Evolutionary conservation across 1,284 basidiomycete species (phyloP).

Genomic region (Leccinum angustisporum): DNA sequence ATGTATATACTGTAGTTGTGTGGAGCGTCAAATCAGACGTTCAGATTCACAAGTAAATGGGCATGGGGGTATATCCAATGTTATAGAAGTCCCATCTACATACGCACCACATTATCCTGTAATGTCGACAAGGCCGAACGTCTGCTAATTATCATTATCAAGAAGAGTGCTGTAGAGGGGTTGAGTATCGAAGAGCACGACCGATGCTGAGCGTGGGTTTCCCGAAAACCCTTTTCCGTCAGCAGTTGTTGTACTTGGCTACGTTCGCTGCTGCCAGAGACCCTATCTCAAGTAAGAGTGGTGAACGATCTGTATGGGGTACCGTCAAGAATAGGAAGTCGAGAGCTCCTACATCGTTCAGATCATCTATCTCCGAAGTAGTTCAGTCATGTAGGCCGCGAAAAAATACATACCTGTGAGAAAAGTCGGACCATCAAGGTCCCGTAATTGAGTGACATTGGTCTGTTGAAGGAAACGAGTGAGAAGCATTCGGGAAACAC

Average conservation of each 20-base stretch:
- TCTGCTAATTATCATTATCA: conserved; percentile 41
- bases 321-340: conserved; percentile 69
- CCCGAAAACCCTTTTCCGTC: conserved; percentile 37
- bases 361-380: conserved; percentile 46
- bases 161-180: conserved; percentile 58
- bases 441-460: conserved; percentile 46
- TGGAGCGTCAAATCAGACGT: background rate
- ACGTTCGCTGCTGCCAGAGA: conserved; percentile 25
- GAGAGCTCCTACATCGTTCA: conserved; percentile 55
- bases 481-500: conserved; percentile 4
- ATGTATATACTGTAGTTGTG: background rate
- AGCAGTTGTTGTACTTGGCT: conserved; percentile 56
- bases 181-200: conserved; percentile 55
- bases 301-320: conserved; percentile 59
- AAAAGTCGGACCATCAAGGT: conserved; percentile 54
- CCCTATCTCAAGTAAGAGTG: conserved; percentile 45
- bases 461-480: conserved; percentile 35
- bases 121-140: conserved; percentile 55
- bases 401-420: conserved; percentile 42
- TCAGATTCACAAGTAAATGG: conserved; percentile 58
- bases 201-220: conserved; percentile 44
- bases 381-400: conserved; percentile 1
- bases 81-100: conserved; percentile 53
- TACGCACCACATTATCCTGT: conserved; percentile 63
- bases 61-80: conserved; percentile 62